Percentiles rank a stretch among this genome's conserved stretches.
Evolutionary conservation across 768 basidiomycete species (phyloP).

Genomic region (Trametes cinnabarina): DNA sequence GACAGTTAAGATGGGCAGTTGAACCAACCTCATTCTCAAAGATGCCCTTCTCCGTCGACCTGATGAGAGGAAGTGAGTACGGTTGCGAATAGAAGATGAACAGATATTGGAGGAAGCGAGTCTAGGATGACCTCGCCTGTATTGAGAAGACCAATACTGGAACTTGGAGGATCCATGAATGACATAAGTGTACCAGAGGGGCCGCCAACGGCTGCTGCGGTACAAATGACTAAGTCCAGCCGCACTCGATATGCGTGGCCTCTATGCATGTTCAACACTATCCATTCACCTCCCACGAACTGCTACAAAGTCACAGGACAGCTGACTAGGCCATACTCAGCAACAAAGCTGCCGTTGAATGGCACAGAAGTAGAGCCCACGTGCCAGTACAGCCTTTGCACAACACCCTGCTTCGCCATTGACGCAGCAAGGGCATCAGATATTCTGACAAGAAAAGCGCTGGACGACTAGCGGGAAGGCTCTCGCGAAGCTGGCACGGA

Average conservation of each 20-base stretch:
- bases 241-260: too few relatives aligned
- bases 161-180: too few relatives aligned
- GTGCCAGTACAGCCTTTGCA: neutral
- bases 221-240: too few relatives aligned
- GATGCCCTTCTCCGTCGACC: conserved; percentile 68
- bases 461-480: neutral
- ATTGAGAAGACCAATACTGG: too few relatives aligned
- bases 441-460: neutral
- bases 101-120: too few relatives aligned
- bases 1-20: too few relatives aligned
- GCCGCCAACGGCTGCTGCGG: too few relatives aligned
- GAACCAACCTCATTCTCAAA: conserved; percentile 63
- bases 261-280: too few relatives aligned
- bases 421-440: neutral
- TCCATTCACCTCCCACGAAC: neutral
- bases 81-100: neutral
- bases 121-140: too few relatives aligned
- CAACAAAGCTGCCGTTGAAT: neutral
- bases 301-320: neutral
- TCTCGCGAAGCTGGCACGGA: neutral
- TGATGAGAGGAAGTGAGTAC: conserved; percentile 25
- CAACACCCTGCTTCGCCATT: neutral
- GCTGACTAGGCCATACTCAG: neutral
- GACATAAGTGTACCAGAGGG: too few relatives aligned
- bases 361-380: neutral